phyloP scores from a whole-genome alignment of 805 yeast genomes.

The Wickerhamomyces rabaulensis region DNA sequence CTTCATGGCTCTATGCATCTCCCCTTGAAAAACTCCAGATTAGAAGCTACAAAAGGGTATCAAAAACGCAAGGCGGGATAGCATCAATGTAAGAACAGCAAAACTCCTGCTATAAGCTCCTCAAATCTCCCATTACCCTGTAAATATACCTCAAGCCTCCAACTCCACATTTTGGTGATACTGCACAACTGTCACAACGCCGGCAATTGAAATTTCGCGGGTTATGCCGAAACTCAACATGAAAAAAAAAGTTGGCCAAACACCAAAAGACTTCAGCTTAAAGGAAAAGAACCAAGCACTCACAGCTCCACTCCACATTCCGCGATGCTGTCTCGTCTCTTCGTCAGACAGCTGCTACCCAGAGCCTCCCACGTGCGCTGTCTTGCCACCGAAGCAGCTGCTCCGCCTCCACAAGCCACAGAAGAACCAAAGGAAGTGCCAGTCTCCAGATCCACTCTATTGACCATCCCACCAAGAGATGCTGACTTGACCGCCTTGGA shows the following conservation, averaged over 20 bases:
- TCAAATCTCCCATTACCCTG: no score
- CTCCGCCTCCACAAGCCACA: slow-evolving; percentile 1
- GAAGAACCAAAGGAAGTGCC: not conserved
- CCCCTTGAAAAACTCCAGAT: no score
- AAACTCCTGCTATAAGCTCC: no score
- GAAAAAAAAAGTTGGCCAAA: not conserved
- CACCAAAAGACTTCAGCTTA: not conserved
- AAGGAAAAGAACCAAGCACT: not conserved
- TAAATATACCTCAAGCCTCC: no score
- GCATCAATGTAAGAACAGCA: no score
- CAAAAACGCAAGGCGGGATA: no score
- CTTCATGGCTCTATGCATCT: no score
- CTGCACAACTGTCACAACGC: not conserved
- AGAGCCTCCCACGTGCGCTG: not conserved
- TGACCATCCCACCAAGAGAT: slow-evolving; percentile 37
- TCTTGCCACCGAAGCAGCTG: not conserved
- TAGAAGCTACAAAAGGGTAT: no score
- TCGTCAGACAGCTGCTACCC: not conserved
- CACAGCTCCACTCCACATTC: not conserved
- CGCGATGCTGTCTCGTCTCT: not conserved
- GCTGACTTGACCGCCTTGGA: slow-evolving; percentile 67
- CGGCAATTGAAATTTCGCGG: not conserved
- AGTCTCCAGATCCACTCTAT: slow-evolving; percentile 15
- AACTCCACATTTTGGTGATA: not conserved
- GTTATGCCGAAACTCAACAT: not conserved